Evolutionary conservation across 371 early-diverging fungal genomes (phyloP), one percentile per base, ranked within the genome.

Genomic region (Rhizopus sp.): DNA sequence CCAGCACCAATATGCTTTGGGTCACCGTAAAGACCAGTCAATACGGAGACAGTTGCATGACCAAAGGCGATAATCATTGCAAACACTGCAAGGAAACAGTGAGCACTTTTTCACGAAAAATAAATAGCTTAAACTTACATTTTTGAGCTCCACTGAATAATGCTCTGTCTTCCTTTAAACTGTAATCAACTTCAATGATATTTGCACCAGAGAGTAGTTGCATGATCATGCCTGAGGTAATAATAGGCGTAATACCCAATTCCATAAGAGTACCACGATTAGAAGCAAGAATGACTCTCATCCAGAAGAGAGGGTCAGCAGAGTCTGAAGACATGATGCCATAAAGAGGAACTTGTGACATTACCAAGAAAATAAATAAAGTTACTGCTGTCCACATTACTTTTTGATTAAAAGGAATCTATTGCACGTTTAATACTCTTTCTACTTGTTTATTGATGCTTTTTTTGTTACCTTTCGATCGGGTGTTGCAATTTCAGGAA

Each of bases 241-340:
- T 91, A 72, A 99, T 97, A 30, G 99, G 99, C n/a, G 98, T 95
- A 64, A 99, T 98, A 78, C 99, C 99, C 70, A 99, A 83, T 83
- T 99, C 99, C 99, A 99, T 99, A 34, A 99, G 85, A 31, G 99
- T 99, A 72, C 99, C 99, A 75, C 99, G 89, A 84, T 99, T 99
- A 48, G 98, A 97, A 47, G 99, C 99, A 72, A 99, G 91, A 77
- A 99, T 99, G 52, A 96, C 97, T 83, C 99, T 93, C 91, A 99
- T 92, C 99, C 99, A 99, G 83, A 96, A 99, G 58, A 99, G 86
- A 37, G 99, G 99, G 81, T 98, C 98, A 42, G 96, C 93, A 17
- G 96, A 94, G 72, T 99, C 97, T 16, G 93, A 94, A 48, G 97
- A 96, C 93, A 99, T 96, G 80, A 99, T 99, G 61, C 99, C 99